A percentile compares a stretch with the other conserved stretches of the same genome.
These are phyloP conservation scores for Alternaria triticina DNA, from an alignment of 2,329 filamentous ascomycete species.

Conservation along the genomic window DNA sequence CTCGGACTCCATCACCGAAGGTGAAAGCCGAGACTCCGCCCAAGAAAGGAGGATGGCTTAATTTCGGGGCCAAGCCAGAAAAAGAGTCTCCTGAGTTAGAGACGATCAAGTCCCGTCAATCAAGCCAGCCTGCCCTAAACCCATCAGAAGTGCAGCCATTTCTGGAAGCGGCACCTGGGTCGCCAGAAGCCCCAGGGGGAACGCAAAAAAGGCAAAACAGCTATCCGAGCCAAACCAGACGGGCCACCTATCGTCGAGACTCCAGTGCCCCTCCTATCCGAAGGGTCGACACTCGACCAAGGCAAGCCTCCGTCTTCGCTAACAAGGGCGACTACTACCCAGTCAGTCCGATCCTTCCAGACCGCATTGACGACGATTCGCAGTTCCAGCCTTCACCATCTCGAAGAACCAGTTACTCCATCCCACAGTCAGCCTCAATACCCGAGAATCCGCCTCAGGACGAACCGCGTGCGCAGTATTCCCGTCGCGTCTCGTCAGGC, in stretches of 20 bases:
- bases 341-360: slow-evolving; percentile 13
- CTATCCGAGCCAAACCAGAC: slow-evolving; percentile 17
- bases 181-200: slow-evolving; percentile 32
- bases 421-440: slow-evolving; percentile 15
- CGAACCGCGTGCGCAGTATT: neutral
- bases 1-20: slow-evolving; percentile 18
- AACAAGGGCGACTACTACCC: slow-evolving; percentile 23
- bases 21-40: neutral
- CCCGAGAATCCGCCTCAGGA: slow-evolving; percentile 1
- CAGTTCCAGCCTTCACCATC: slow-evolving; percentile 5
- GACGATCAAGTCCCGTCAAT: neutral
- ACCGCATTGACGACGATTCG: slow-evolving; percentile 12
- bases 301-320: neutral
- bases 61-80: slow-evolving; percentile 15
- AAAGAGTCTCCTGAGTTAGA: neutral
- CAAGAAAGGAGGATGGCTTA: slow-evolving; percentile 19
- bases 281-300: slow-evolving; percentile 7
- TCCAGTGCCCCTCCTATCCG: slow-evolving; percentile 1
- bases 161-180: slow-evolving; percentile 28
- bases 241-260: neutral
- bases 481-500: neutral
- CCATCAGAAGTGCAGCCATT: slow-evolving; percentile 19
- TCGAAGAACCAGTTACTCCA: slow-evolving; percentile 2
- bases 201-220: slow-evolving; percentile 37
- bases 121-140: slow-evolving; percentile 9